These are phyloP conservation scores for Thraustotheca clavata DNA, from an alignment of 352 stramenopile species.

Conservation along the genomic window DNA sequence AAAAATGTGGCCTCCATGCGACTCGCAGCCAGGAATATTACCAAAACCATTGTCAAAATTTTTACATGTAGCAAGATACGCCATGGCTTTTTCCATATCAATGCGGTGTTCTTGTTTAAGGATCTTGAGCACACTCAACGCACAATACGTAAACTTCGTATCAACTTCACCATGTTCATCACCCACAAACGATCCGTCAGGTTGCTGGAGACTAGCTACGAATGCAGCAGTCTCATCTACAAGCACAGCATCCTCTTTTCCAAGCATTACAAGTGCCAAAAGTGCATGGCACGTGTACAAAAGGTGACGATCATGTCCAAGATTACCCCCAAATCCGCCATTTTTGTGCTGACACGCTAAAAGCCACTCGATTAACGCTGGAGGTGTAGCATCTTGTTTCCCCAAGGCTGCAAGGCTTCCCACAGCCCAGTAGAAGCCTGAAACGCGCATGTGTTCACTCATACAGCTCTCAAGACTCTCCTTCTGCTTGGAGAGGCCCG, in stretches of 20 bases:
- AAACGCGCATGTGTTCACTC: slow-evolving; percentile 96
- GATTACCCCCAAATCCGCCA: slow-evolving; percentile 94
- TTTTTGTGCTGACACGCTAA: slow-evolving; percentile 90
- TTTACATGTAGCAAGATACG: slow-evolving; percentile 92
- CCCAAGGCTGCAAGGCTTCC: slow-evolving; percentile 91
- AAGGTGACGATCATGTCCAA: slow-evolving; percentile 94
- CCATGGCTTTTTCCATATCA: slow-evolving; percentile 82
- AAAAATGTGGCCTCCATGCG: slow-evolving; percentile 97
- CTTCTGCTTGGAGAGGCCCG: slow-evolving; percentile 75
- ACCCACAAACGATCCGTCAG: slow-evolving; percentile 95
- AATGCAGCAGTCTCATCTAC: slow-evolving; percentile 67
- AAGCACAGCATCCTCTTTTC: slow-evolving; percentile 75
- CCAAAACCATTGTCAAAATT: slow-evolving; percentile 96
- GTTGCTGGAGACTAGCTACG: slow-evolving; percentile 89
- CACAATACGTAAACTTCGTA: slow-evolving; percentile 99
- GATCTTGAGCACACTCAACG: slow-evolving; percentile 91
- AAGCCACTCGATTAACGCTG: slow-evolving; percentile 92
- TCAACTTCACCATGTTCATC: slow-evolving; percentile 98
- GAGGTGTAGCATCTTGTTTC: slow-evolving; percentile 60
- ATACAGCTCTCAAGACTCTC: slow-evolving; percentile 89
- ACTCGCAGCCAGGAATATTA: slow-evolving; percentile 92
- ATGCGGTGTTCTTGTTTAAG: slow-evolving; percentile 82
- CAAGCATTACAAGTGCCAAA: slow-evolving; percentile 94
- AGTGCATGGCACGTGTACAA: slow-evolving; percentile 97
- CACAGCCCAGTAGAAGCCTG: slow-evolving; percentile 98